A percentile compares a stretch with the other conserved stretches of the same genome.
Evolutionary conservation across 495 filamentous ascomycete species (phyloP).

Genomic region (Annulohypoxylon moriforme): DNA sequence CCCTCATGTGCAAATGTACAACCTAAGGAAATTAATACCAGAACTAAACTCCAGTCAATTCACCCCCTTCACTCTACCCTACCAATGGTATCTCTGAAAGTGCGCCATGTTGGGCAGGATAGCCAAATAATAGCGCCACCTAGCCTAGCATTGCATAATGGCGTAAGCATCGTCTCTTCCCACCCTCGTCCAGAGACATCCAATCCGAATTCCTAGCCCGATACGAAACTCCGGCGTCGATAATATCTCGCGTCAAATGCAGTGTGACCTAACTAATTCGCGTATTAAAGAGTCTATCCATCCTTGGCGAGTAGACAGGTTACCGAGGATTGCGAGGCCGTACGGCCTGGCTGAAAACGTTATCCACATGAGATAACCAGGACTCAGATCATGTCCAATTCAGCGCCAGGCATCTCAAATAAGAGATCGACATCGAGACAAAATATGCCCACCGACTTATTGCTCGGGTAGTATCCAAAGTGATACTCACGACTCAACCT

Average conservation of each 20-base stretch:
- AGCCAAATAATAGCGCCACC: slow-evolving; percentile 32
- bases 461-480: slow-evolving; percentile 42
- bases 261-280: background rate
- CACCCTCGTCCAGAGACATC: slow-evolving; percentile 16
- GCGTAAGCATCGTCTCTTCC: slow-evolving; percentile 15
- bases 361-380: slow-evolving; percentile 38
- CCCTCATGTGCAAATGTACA: slow-evolving; percentile 26
- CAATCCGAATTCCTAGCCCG: slow-evolving; percentile 16
- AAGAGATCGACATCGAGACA: slow-evolving; percentile 27
- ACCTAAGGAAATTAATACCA: slow-evolving; percentile 31
- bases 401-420: slow-evolving; percentile 29
- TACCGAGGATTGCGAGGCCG: slow-evolving; percentile 9
- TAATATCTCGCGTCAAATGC: slow-evolving; percentile 15
- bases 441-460: slow-evolving; percentile 21
- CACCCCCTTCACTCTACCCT: slow-evolving; percentile 15
- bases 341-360: slow-evolving; percentile 25
- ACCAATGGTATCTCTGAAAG: slow-evolving; percentile 28
- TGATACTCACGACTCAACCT: slow-evolving; percentile 51
- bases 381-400: slow-evolving; percentile 38
- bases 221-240: slow-evolving; percentile 9
- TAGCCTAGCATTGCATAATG: slow-evolving; percentile 24
- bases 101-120: slow-evolving; percentile 20
- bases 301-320: slow-evolving; percentile 13
- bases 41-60: slow-evolving; percentile 25
- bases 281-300: slow-evolving; percentile 12